phyloP scores from a whole-genome alignment of 257 asterid genomes.

The Plantago elongata region DNA sequence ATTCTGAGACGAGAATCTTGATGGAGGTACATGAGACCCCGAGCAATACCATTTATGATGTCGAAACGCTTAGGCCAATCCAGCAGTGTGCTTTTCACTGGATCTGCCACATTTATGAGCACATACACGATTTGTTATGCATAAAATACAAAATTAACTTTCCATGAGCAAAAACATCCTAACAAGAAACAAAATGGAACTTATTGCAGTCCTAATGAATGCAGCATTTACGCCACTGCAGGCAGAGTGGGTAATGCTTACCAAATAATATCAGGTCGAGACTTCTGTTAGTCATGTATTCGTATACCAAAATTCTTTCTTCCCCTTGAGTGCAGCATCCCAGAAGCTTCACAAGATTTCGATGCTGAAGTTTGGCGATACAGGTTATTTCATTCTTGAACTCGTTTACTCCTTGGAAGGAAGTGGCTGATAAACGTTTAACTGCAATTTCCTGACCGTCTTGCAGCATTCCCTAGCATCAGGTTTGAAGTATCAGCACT shows the following conservation, averaged over 20 bases:
- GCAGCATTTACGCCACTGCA: no score
- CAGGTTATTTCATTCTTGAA: slow-evolving; percentile 36
- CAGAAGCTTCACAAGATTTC: slow-evolving; percentile 39
- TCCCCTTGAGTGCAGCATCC: slow-evolving; percentile 37
- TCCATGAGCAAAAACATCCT: no score
- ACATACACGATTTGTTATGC: neutral
- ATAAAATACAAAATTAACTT: neutral
- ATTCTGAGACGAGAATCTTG: slow-evolving; percentile 34
- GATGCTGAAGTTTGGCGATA: slow-evolving; percentile 37
- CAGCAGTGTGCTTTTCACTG: slow-evolving; percentile 17
- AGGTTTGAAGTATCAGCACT: neutral
- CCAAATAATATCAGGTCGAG: slow-evolving; percentile 34
- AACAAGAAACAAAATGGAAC: no score
- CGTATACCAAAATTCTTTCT: slow-evolving; percentile 37
- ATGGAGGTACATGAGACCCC: slow-evolving; percentile 36
- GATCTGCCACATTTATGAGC: slow-evolving; percentile 20
- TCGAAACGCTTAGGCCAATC: slow-evolving; percentile 32
- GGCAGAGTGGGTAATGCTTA: slow-evolving; percentile 8
- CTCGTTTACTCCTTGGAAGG: slow-evolving; percentile 32
- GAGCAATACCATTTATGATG: slow-evolving; percentile 36
- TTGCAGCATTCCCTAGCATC: slow-evolving; percentile 23
- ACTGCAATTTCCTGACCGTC: slow-evolving; percentile 33
- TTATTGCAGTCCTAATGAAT: no score
- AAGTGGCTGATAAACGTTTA: slow-evolving; percentile 32
- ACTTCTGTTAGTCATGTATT: slow-evolving; percentile 35